phyloP scores from a whole-genome alignment of 2,329 filamentous ascomycete species.

The Verticillium albo-atrum region DNA sequence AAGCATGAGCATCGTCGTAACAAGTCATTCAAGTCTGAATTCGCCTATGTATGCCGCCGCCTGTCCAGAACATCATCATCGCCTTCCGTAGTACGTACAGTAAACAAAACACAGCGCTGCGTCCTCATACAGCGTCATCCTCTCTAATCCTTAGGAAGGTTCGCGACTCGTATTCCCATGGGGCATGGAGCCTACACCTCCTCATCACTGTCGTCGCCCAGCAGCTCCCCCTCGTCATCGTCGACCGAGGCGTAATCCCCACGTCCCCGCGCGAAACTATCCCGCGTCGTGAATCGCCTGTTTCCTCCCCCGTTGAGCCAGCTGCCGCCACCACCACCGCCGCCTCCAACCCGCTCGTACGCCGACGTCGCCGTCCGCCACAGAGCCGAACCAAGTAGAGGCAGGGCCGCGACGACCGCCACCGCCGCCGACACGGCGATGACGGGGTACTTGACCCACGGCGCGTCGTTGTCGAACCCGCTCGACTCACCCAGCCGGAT shows the following conservation, averaged over 20 bases:
- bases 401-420: constrained; percentile 57
- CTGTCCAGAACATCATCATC: not conserved
- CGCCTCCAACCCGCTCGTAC: constrained; percentile 43
- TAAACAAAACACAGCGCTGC: not conserved
- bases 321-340: constrained; percentile 43
- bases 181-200: constrained; percentile 50
- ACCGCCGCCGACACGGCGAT: constrained; percentile 63
- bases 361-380: constrained; percentile 61
- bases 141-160: no score
- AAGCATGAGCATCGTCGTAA: not conserved
- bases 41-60: not conserved
- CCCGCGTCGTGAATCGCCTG: constrained; percentile 78
- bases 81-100: not conserved
- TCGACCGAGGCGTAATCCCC: constrained; percentile 88
- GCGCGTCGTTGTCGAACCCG: constrained; percentile 63
- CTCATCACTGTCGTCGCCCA: constrained; percentile 92
- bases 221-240: constrained; percentile 88
- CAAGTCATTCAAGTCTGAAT: not conserved
- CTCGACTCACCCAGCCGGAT: constrained; percentile 76
- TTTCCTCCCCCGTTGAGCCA: constrained; percentile 51
- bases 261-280: constrained; percentile 80
- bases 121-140: not conserved
- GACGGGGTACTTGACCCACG: constrained; percentile 80
- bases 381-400: constrained; percentile 66
- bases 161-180: not conserved